Percentiles rank a stretch among this genome's conserved stretches.
Evolutionary conservation across 352 stramenopile genomes (phyloP).

Genomic region (Globisporangium paroecandrum): DNA sequence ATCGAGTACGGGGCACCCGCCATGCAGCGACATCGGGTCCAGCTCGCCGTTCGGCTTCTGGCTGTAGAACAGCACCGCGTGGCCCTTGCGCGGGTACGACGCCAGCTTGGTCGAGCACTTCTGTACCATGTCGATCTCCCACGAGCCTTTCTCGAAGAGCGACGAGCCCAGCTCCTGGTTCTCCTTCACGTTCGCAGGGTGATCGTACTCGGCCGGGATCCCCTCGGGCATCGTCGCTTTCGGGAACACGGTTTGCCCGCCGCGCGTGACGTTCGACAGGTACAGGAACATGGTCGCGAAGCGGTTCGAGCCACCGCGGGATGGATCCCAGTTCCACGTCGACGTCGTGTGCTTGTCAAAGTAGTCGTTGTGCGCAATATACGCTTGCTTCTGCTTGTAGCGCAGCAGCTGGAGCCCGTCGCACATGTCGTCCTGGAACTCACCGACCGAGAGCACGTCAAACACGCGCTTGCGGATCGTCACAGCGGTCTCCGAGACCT

Average conservation of each 20-base stretch:
- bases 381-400: slow-evolving; percentile 94
- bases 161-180: slow-evolving; percentile 38
- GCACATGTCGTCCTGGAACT: slow-evolving; percentile 88
- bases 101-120: slow-evolving; percentile 78
- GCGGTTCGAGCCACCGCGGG: slow-evolving; percentile 70
- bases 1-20: slow-evolving; percentile 93
- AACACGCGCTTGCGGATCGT: slow-evolving; percentile 86
- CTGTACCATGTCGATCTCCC: slow-evolving; percentile 75
- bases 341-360: slow-evolving; percentile 60
- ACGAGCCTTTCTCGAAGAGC: slow-evolving; percentile 63
- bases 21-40: slow-evolving; percentile 87
- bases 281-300: slow-evolving; percentile 86
- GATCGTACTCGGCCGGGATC: slow-evolving; percentile 47
- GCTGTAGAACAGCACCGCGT: slow-evolving; percentile 97
- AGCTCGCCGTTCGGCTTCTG: slow-evolving; percentile 92
- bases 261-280: slow-evolving; percentile 71
- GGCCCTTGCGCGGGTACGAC: slow-evolving; percentile 78
- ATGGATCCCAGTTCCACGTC: slow-evolving; percentile 77
- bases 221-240: slow-evolving; percentile 66
- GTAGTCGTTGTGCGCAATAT: slow-evolving; percentile 94
- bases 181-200: slow-evolving; percentile 42
- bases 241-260: slow-evolving; percentile 86
- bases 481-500: slow-evolving; percentile 66
- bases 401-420: slow-evolving; percentile 95
- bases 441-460: slow-evolving; percentile 86